Conservation (phyloP, 768 basidiomycete genomes). For the Rhodotorula paludigena region DNA sequence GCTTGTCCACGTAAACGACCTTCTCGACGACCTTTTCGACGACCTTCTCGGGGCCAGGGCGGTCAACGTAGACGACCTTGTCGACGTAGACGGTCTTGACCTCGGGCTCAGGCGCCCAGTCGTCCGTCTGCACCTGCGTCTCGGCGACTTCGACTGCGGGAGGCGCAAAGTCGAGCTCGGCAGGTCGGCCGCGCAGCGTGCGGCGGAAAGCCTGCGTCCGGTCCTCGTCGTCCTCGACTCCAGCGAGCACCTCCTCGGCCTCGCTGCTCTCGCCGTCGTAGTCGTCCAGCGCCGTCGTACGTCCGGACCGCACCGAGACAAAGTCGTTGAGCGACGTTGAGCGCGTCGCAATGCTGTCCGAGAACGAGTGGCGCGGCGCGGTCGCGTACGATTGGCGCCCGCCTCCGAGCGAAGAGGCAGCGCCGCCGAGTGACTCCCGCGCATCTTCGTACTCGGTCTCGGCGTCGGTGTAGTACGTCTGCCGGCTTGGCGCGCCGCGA, state of each 20-base stretch:
- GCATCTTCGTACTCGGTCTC: constrained; percentile 44
- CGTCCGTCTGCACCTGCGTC: constrained; percentile 20
- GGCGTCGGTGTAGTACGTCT: constrained; percentile 21
- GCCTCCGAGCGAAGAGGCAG: constrained; percentile 2
- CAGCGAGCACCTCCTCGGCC: constrained; percentile 9
- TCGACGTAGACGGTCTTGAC: constrained; percentile 44
- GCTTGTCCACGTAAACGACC: constrained; percentile 34
- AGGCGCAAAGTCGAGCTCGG: constrained; percentile 4
- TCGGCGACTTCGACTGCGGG: constrained; percentile 7
- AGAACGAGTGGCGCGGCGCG: constrained; percentile 17
- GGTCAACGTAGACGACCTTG: constrained; percentile 39
- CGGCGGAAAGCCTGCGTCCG: constrained; percentile 13
- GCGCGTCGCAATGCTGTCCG: constrained; percentile 15
- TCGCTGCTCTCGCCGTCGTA: constrained; percentile 14
- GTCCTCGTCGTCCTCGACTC: background rate
- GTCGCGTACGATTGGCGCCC: constrained; percentile 8
- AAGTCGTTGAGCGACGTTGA: constrained; percentile 34
- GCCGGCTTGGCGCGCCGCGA: constrained; percentile 4
- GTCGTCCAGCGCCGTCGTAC: constrained; percentile 12
- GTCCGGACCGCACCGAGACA: constrained; percentile 27
- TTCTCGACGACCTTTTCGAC: constrained; percentile 13
- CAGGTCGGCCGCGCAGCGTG: constrained; percentile 10
- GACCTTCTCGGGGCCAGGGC: constrained; percentile 18
- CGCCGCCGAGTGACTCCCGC: constrained; percentile 40
- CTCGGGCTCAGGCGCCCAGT: constrained; percentile 6